Base-by-base conservation (phyloP, 352 stramenopile genomes). In the Phytophthora boehmeriae region DNA sequence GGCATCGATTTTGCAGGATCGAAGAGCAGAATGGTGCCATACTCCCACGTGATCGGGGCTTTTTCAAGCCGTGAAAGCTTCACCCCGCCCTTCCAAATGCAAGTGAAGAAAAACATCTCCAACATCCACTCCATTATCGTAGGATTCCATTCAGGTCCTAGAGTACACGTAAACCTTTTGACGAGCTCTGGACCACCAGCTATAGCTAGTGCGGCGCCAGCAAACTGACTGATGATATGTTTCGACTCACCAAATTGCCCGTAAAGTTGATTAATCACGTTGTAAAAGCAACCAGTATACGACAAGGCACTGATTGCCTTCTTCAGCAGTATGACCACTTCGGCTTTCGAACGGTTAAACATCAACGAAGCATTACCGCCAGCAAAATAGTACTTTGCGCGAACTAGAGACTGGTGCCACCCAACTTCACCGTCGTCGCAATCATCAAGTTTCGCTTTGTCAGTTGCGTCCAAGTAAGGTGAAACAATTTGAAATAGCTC, bases 361-460 rank as follows among this genome's bases (percentile, higher is more conserved):
- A 62, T 62, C 16, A 54, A 59, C 25, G 48, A 42, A 66, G 48
- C 39, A 25, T 25, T 59, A 16, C 48, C 47, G 8, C 54, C 54
- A n/a, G 44, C 54, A 10, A 55, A 62, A 20, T 50, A 55, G 19
- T 48, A 55, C 50, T 66, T 66, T 13, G 49, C 41, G 39, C 27
- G 13, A 6, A 49, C 32, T 2, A 66, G 9, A 13, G 13, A 36
- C 19, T 43, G 9, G 5, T 41, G 57, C 46, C 46, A 32, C 10
- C n/a, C 6, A 8, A 17, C 28, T 27, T 44, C 35, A 17, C 14
- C n/a, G n/a, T n/a, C n/a, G 19, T 17, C 35, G 11, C 5, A 23
- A 47, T 38, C 54, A n/a, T 17, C 11, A 14, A 45, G 34, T 30
- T 38, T 52, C 4, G 17, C 22, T 35, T 54, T 17, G 35, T 51